A percentile compares a stretch with the other conserved stretches of the same genome.
Conservation (phyloP, 345 rosid species). For the Carallia pectinifolia region DNA sequence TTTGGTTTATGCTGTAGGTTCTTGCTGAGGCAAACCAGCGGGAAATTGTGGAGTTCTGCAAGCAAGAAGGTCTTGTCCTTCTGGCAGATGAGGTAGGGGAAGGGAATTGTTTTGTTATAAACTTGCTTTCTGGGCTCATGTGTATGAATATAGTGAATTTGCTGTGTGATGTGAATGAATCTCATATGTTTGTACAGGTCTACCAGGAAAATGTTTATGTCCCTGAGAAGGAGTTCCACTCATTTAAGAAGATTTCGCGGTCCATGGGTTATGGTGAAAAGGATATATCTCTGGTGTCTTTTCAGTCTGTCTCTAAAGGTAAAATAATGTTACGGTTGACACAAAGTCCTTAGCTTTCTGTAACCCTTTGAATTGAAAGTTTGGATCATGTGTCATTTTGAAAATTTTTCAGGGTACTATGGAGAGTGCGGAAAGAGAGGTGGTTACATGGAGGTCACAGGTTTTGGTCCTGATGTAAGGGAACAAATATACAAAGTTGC, state of each 20-base stretch:
- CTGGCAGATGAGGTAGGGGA: slow-evolving; percentile 78
- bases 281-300: slow-evolving; percentile 73
- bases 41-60: slow-evolving; percentile 79
- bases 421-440: slow-evolving; percentile 99
- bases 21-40: slow-evolving; percentile 84
- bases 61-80: slow-evolving; percentile 85
- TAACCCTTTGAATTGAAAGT: not conserved
- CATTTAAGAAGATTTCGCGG: slow-evolving; percentile 86
- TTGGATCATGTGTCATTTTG: not conserved
- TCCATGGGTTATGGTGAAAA: slow-evolving; percentile 84
- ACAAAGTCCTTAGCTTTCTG: not conserved
- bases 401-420: slow-evolving; percentile 56
- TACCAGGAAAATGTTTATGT: slow-evolving; percentile 88
- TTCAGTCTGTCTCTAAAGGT: slow-evolving; percentile 97
- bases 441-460: slow-evolving; percentile 94
- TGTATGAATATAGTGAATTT: not conserved
- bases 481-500: slow-evolving; percentile 95
- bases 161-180: not conserved
- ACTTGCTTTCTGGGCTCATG: not conserved
- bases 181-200: slow-evolving; percentile 40
- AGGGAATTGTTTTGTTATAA: not conserved
- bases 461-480: slow-evolving; percentile 67
- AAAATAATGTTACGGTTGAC: slow-evolving; percentile 1
- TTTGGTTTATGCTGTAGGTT: slow-evolving; percentile 47
- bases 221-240: slow-evolving; percentile 83